Evolutionary conservation across 305 asterid species (phyloP).

Genomic region (Coffea humblotiana): DNA sequence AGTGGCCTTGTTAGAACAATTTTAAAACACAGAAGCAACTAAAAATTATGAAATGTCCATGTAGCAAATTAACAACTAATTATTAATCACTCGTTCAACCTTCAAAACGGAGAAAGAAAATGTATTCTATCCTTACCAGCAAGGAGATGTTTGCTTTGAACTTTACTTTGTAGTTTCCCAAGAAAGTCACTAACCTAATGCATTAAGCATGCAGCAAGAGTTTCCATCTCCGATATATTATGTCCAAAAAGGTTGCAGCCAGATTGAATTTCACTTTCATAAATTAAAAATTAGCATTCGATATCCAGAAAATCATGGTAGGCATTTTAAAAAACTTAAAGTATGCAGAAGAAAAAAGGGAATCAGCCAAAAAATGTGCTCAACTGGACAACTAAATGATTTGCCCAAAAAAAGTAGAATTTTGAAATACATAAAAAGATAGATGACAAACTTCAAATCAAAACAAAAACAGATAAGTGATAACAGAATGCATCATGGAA

Average conservation of each 20-base stretch:
- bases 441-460: neutral
- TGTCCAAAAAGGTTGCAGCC: neutral
- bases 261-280: neutral
- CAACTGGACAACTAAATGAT: neutral
- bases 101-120: neutral
- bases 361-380: neutral
- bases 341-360: neutral
- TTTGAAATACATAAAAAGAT: neutral
- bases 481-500: conserved; percentile 6
- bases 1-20: neutral
- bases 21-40: neutral
- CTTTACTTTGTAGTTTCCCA: neutral
- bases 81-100: neutral
- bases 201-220: neutral
- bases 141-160: neutral
- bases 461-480: neutral
- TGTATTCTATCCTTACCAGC: neutral
- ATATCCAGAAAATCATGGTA: neutral
- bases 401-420: neutral
- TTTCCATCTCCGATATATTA: no score
- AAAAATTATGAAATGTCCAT: neutral
- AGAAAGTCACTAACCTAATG: neutral
- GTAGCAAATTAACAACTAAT: neutral
- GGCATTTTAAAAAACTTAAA: neutral
- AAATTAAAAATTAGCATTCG: neutral